A percentile compares a stretch with the other conserved stretches of the same genome.
phyloP scores from a whole-genome alignment of 2,329 filamentous ascomycete species.

The Nemania bipapillata region DNA sequence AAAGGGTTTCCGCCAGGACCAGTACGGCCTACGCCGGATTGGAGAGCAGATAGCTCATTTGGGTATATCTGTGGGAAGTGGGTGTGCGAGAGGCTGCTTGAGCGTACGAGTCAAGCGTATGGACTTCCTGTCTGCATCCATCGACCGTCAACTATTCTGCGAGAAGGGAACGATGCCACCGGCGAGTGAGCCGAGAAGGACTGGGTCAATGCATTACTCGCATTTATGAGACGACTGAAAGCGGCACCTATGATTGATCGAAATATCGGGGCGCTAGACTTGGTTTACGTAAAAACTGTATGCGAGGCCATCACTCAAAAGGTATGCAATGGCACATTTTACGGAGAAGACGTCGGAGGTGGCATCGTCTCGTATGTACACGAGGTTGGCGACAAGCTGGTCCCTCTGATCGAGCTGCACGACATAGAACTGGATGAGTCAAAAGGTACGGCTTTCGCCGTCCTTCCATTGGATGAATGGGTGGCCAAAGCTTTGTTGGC shows the following conservation, averaged over 20 bases:
- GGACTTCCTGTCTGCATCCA: conserved; percentile 36
- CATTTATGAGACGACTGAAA: conserved; percentile 44
- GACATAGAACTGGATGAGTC: background rate
- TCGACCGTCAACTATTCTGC: conserved; percentile 36
- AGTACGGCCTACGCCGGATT: too few species aligned
- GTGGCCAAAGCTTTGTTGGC: background rate
- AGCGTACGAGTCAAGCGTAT: conserved; percentile 35
- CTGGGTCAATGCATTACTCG: conserved; percentile 65
- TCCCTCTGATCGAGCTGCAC: background rate
- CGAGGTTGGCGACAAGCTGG: background rate
- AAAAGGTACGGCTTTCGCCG: background rate
- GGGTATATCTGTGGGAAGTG: conserved; percentile 53
- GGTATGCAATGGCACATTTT: too few species aligned
- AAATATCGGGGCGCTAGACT: background rate
- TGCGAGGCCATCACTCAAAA: too few species aligned
- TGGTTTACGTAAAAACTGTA: background rate
- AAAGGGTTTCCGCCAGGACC: too few species aligned
- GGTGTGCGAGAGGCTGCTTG: conserved; percentile 51
- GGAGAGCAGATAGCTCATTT: conserved; percentile 24
- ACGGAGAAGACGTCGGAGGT: too few species aligned
- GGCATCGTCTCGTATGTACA: background rate
- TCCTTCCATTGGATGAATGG: conserved; percentile 22
- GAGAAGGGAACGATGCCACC: conserved; percentile 28
- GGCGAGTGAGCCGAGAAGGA: conserved; percentile 67
- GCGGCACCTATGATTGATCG: background rate